Evolutionary conservation across 352 stramenopile species (phyloP).

Genomic region (Phytopythium litorale): DNA sequence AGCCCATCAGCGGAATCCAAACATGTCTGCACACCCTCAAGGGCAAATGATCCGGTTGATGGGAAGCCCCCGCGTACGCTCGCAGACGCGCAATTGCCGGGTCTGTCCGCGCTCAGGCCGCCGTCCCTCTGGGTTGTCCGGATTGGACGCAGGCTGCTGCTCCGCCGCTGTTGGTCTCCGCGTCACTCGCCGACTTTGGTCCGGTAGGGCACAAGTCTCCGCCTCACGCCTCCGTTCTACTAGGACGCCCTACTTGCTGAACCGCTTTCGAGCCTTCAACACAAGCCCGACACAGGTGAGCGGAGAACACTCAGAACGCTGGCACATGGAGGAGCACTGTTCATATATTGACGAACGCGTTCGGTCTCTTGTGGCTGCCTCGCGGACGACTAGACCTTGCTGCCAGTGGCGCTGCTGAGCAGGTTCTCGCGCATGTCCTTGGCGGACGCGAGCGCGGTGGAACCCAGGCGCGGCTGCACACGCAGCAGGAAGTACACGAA

Average conservation of each 20-base stretch:
- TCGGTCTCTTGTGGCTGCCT: background rate
- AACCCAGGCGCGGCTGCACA: conserved; percentile 30
- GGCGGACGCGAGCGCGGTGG: conserved; percentile 10
- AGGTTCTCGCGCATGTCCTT: conserved; percentile 36
- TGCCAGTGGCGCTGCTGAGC: conserved; percentile 19
- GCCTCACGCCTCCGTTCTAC: background rate
- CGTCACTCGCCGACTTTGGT: background rate
- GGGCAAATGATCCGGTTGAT: background rate
- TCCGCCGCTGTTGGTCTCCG: too few relatives aligned
- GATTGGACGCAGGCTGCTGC: background rate
- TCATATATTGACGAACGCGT: background rate
- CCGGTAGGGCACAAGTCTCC: background rate
- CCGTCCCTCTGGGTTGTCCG: background rate
- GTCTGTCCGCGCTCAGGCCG: too few relatives aligned
- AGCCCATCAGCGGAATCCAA: background rate
- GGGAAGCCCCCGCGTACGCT: background rate
- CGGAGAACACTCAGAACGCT: too few relatives aligned
- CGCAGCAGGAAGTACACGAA: conserved; percentile 40
- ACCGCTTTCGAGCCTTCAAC: background rate
- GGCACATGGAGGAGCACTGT: background rate
- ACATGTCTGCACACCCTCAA: background rate
- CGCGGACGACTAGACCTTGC: conserved; percentile 13
- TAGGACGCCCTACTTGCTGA: background rate
- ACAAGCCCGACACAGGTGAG: too few relatives aligned
- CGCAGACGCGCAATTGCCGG: background rate